Base-by-base conservation (phyloP, 352 stramenopile species). In the Globisporangium radiosum region DNA sequence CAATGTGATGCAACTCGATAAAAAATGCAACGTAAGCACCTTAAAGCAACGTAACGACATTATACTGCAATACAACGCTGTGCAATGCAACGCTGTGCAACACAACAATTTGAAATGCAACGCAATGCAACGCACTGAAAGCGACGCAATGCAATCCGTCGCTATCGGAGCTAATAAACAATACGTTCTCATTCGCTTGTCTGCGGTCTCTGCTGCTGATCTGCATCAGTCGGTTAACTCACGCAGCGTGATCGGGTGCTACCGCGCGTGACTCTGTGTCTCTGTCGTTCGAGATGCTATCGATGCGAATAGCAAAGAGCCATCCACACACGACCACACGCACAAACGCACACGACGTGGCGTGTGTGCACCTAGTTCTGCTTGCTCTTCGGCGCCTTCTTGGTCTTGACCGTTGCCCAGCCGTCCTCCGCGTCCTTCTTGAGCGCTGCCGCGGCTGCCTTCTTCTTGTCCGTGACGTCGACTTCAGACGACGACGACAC, bases 341-440 rank as follows among this genome's bases (percentile, higher is more conserved):
- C 43, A 9, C 38, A 40, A 38, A 33, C 14, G 19, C 43, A 25
- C 25, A 25, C 25, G 25, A 25, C 25, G 25, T 25, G 25, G 25
- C 25, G 25, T 25, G 13, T 47, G 47, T 40, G 42, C 43, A 43
- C 65, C 68, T 85, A 86, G 71, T 87, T 76, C 60, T 80, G 69
- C 71, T 88, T 90, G 57, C 42, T 52, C 73, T 80, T 80, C 49
- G 65, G 63, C 50, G 57, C 43, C 63, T 78, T 81, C 74, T 90
- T 92, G 63, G 78, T 79, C 63, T 68, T 74, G 56, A 93, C 83
- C 44, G 79, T 89, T 70, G 85, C 80, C 83, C 83, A 93, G 38
- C 83, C 83, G 43, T 93, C 83, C 43, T 93, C 83, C 5, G 59
- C 71, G 54, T 88, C 81, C 71, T 89, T 76, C 69, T 85, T 77